phyloP scores from a whole-genome alignment of 176 grass and related monocot genomes.

The Phragmites australis region DNA sequence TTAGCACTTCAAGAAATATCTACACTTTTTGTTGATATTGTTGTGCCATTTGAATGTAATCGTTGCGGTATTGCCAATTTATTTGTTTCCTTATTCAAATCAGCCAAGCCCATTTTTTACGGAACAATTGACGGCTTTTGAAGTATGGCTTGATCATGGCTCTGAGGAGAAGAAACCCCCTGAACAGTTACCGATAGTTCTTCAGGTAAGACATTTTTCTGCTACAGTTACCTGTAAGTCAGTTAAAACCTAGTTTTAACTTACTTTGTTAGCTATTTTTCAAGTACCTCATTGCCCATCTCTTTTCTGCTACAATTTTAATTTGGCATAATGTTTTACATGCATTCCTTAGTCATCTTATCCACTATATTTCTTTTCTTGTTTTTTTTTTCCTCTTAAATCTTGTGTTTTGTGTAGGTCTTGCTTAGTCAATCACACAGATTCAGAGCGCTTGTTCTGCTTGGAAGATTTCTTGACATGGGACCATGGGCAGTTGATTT shows the following conservation, averaged over 20 bases:
- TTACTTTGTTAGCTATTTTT: conserved; percentile 14
- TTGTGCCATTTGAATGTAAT: conserved; percentile 28
- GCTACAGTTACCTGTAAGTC: neutral
- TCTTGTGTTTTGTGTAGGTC: conserved; percentile 59
- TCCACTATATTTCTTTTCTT: neutral
- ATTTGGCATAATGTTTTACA: conserved; percentile 9
- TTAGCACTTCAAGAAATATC: conserved; percentile 7
- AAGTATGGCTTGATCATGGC: conserved; percentile 99
- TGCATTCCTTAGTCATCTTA: neutral
- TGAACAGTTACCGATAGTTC: conserved; percentile 97
- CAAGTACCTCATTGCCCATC: neutral
- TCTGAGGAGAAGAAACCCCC: conserved; percentile 91
- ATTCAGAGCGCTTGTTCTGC: conserved; percentile 91
- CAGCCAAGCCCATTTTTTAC: conserved; percentile 98
- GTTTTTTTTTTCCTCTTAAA: conserved; percentile 16
- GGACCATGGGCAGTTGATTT: conserved; percentile 98
- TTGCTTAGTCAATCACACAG: conserved; percentile 96
- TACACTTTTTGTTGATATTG: conserved; percentile 27
- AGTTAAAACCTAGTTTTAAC: neutral
- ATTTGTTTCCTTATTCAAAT: conserved; percentile 32
- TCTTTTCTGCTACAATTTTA: conserved; percentile 11
- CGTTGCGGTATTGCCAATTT: conserved; percentile 26
- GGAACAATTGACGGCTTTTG: conserved; percentile 96
- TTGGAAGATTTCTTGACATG: conserved; percentile 99
- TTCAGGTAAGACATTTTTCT: conserved; percentile 69